These are phyloP conservation scores for Plasmopara muralis DNA, from an alignment of 352 stramenopile genomes.

Conservation along the genomic window DNA sequence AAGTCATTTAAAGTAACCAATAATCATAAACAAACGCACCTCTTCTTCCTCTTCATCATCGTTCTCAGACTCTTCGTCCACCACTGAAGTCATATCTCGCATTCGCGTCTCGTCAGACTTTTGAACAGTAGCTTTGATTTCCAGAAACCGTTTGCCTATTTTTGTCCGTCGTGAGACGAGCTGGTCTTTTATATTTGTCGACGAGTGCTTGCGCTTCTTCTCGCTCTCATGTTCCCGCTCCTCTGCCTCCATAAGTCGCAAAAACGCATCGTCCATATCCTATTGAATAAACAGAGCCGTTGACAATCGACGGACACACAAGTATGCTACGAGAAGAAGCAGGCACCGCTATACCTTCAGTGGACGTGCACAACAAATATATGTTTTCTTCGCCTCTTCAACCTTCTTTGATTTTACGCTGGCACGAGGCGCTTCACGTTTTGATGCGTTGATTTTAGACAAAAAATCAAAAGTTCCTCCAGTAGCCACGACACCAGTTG, in stretches of 20 bases:
- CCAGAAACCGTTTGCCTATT: slow-evolving; percentile 16
- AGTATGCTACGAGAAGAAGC: neutral
- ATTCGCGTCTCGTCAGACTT: slow-evolving; percentile 21
- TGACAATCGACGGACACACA: too few relatives aligned
- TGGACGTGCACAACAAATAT: slow-evolving; percentile 9
- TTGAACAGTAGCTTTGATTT: slow-evolving; percentile 6
- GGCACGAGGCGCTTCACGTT: slow-evolving; percentile 12
- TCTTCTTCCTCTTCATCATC: slow-evolving; percentile 34
- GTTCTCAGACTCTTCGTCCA: slow-evolving; percentile 14
- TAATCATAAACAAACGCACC: slow-evolving; percentile 12
- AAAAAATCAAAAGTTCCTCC: slow-evolving; percentile 82
- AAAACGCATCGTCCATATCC: slow-evolving; percentile 75
- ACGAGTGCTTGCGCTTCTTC: slow-evolving; percentile 48
- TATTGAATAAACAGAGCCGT: slow-evolving; percentile 6
- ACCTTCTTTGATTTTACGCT: slow-evolving; percentile 12
- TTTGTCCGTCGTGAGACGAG: slow-evolving; percentile 44
- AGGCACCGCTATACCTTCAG: slow-evolving; percentile 19
- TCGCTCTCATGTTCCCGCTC: slow-evolving; percentile 57
- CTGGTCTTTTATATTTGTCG: slow-evolving; percentile 44
- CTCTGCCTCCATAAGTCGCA: slow-evolving; percentile 68
- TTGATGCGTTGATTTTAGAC: slow-evolving; percentile 61
- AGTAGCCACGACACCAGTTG: slow-evolving; percentile 63
- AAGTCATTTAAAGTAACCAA: slow-evolving; percentile 2
- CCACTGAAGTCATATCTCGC: slow-evolving; percentile 10
- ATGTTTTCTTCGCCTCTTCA: slow-evolving; percentile 21